Base-by-base conservation (phyloP, 2,329 filamentous ascomycete species). In the Botrytis squamosa region DNA sequence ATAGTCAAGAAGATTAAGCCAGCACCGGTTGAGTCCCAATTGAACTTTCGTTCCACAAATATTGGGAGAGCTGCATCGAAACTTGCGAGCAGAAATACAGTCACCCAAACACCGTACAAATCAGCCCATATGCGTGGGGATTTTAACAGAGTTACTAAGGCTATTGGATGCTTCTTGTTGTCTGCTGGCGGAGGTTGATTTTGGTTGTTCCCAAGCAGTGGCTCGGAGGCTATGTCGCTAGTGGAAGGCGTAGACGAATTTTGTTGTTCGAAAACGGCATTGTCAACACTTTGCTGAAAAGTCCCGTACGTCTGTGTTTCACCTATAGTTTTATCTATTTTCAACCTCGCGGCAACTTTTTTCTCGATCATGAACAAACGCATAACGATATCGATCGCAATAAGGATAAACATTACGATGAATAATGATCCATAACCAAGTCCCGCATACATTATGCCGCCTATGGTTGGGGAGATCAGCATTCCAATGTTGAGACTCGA, bases 361-460 rank as follows among this genome's bases (percentile, higher is more conserved):
- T 86, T 87, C 80, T 90, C 88, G 59, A 90, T 85, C 79, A 90
- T 82, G 16, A 86, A 68, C n/a, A 90, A 76, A 6, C 88, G 85
- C 59, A 90, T 78, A 10, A 86, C 65, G 64, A 90, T 85, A 76
- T 90, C 88, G 7, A 89, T 66, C 1, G 78, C 84, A 52, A 90
- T 85, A 60, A 88, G 78, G 1, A 82, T 86, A 80, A 90, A 89
- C 25, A 85, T 84, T 78, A 89, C 85, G 69, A 85, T 86, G 76
- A 87, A 90, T 5, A 90, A 86, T 3, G 87, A 84, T 76, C 88
- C 87, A 75, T 91, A 92, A 0, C 89, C 89, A 0, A 83, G 85
- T 5, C 40, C 36, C 9, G 65, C 67, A 33, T 77, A 76, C 25
- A 77, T 70, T 22, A 77, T 59, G 4, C 76, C 75, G 18, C 76